phyloP scores from a whole-genome alignment of 345 rosid species.

The Gossypium mustelinum region DNA sequence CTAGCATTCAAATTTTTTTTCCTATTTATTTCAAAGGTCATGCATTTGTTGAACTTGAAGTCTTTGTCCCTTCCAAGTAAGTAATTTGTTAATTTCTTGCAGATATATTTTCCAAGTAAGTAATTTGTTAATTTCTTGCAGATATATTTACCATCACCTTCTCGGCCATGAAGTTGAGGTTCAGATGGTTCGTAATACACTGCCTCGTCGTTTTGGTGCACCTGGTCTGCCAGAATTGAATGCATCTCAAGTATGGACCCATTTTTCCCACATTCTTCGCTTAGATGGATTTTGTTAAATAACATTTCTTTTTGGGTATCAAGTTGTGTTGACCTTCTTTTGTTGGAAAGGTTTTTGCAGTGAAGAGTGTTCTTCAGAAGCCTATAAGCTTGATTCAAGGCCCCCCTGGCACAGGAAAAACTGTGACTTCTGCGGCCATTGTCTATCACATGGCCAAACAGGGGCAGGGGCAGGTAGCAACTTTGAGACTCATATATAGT shows the following conservation, averaged over 20 bases:
- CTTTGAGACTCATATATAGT: background rate
- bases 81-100: constrained; percentile 5
- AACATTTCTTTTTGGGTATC: background rate
- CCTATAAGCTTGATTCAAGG: constrained; percentile 99
- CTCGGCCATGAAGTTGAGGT: constrained; percentile 98
- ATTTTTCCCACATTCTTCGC: background rate
- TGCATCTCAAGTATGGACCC: constrained; percentile 80
- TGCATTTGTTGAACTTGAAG: background rate
- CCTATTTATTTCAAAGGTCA: background rate
- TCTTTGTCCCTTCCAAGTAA: background rate
- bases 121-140: constrained; percentile 25
- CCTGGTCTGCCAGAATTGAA: constrained; percentile 99
- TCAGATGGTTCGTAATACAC: constrained; percentile 85
- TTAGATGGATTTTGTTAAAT: background rate
- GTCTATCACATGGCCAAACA: constrained; percentile 99
- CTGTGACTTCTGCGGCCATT: constrained; percentile 98
- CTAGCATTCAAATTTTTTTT: background rate
- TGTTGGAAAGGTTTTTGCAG: constrained; percentile 76
- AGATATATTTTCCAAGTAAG: background rate
- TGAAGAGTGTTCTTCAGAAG: constrained; percentile 95
- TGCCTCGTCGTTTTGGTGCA: constrained; percentile 96
- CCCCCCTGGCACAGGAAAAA: constrained; percentile 99
- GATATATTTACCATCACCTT: constrained; percentile 94
- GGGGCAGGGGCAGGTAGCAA: constrained; percentile 93
- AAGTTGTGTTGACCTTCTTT: background rate